Evolutionary conservation across 305 asterid genomes (phyloP), one percentile per base, ranked within the genome.

Genomic region (Rubia balearica): DNA sequence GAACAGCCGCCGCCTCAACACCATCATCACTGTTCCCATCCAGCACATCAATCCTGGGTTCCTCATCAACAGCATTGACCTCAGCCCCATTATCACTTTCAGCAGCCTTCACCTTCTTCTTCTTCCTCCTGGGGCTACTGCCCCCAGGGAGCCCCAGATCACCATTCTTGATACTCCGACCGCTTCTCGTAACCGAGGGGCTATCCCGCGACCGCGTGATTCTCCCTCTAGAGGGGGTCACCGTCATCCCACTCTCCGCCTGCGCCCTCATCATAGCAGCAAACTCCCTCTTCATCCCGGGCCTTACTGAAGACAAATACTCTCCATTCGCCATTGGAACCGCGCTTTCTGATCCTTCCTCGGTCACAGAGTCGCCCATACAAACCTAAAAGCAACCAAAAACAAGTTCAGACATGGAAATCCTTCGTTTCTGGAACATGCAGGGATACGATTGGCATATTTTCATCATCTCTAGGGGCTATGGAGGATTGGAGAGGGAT

Each of bases 221-320:
- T 81, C 96, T 84, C 80, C 89, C 76, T 43, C 80, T 71, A 59
- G 85, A 87, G 10, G 59, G 59, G 3, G 59, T 51, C 36, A 79
- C 63, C 16, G 77, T 74, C 67, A 87, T 77, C 61, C 76, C 89
- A 63, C 84, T 61, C 45, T 84, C 94, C 6, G 83, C 73, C 51
- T 89, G 97, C 3, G 89, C 79, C 88, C 83, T 90, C 96, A 93
- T 85, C 89, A 88, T 78, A 86, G 85, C 77, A 7, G 86, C 85
- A 72, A 86, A 93, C 79, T 93, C 98, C 69, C 98, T 86, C 78
- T 93, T 93, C 94, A 89, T 82, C 36, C 98, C 96, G 46, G 83
- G 21, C 71, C 96, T 83, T 55, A 92, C 79, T 38, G 91, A 78
- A 17, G 94, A 78, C 70, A 82, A 81, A 61, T 74, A 70, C 65